Conservation (phyloP, 2,329 filamentous ascomycete genomes). For the Tolypocladium inflatum region DNA sequence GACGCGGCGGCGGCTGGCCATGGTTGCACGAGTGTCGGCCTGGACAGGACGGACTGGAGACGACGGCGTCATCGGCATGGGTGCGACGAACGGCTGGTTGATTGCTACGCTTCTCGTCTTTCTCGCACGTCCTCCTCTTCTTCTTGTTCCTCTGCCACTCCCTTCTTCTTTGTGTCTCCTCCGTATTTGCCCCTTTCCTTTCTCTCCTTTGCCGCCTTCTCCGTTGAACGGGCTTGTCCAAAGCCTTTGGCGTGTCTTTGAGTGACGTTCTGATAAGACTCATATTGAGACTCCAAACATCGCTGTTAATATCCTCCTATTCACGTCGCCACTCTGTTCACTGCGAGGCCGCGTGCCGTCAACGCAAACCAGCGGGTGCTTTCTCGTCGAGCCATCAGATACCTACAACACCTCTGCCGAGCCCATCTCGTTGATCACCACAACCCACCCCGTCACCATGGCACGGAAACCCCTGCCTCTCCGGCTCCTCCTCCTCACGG, state of each 20-base stretch:
- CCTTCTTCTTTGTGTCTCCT: background rate
- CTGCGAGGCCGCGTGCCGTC: background rate
- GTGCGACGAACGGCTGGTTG: background rate
- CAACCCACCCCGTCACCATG: background rate
- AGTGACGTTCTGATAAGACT: background rate
- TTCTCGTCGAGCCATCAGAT: background rate
- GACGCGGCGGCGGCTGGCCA: background rate
- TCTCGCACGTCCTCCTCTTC: background rate
- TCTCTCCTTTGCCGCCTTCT: background rate
- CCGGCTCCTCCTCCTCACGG: slow-evolving; percentile 6
- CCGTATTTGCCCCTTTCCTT: background rate
- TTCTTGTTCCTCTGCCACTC: background rate
- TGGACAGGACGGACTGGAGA: background rate
- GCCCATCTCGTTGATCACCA: background rate
- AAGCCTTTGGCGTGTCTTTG: background rate
- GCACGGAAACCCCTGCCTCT: background rate
- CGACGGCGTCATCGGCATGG: background rate
- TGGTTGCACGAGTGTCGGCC: background rate
- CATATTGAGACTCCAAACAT: background rate
- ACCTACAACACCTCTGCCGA: background rate
- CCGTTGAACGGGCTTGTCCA: background rate
- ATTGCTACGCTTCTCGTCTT: background rate
- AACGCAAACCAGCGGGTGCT: background rate
- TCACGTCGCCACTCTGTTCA: background rate
- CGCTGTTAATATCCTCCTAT: background rate